A percentile compares a stretch with the other conserved stretches of the same genome.
Conservation (phyloP, 805 yeast species). For the Myxozyma mucilagina region DNA sequence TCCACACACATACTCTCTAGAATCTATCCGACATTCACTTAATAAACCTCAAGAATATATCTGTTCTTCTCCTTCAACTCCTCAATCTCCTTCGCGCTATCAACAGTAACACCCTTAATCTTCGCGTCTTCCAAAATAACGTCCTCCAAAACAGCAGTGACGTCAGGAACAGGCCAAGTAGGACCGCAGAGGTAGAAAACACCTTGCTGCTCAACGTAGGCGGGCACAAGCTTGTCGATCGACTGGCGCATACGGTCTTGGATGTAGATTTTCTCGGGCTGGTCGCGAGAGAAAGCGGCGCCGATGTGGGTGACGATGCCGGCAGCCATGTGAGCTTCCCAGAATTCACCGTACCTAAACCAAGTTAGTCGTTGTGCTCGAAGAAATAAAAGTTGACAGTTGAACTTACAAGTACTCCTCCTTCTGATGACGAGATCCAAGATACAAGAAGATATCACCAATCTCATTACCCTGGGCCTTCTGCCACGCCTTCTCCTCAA, state of each 20-base stretch:
- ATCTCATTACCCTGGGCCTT: constrained; percentile 82
- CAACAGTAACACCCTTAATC: constrained; percentile 63
- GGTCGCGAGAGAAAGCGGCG: constrained; percentile 98
- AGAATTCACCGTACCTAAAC: constrained; percentile 75
- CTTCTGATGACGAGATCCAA: constrained; percentile 93
- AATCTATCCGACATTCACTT: constrained; percentile 33
- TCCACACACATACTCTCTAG: neutral
- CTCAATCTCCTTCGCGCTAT: constrained; percentile 78
- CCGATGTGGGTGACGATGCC: constrained; percentile 92
- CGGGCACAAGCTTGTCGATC: constrained; percentile 69
- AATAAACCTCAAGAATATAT: constrained; percentile 91
- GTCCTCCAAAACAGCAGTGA: constrained; percentile 84
- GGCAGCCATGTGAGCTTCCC: constrained; percentile 95
- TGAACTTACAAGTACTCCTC: constrained; percentile 70
- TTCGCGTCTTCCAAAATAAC: constrained; percentile 72
- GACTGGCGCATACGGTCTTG: constrained; percentile 89
- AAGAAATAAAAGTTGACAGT: neutral
- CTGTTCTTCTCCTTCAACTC: constrained; percentile 91
- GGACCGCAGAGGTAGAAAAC: constrained; percentile 95
- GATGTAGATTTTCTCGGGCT: constrained; percentile 88
- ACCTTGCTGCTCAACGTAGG: constrained; percentile 76
- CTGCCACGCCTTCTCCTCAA: constrained; percentile 95
- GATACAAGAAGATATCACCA: constrained; percentile 81
- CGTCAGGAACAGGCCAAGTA: constrained; percentile 98
- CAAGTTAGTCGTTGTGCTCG: neutral